A percentile compares a stretch with the other conserved stretches of the same genome.
phyloP scores from a whole-genome alignment of 2,329 filamentous ascomycete species.

The Alternaria tenuissima region DNA sequence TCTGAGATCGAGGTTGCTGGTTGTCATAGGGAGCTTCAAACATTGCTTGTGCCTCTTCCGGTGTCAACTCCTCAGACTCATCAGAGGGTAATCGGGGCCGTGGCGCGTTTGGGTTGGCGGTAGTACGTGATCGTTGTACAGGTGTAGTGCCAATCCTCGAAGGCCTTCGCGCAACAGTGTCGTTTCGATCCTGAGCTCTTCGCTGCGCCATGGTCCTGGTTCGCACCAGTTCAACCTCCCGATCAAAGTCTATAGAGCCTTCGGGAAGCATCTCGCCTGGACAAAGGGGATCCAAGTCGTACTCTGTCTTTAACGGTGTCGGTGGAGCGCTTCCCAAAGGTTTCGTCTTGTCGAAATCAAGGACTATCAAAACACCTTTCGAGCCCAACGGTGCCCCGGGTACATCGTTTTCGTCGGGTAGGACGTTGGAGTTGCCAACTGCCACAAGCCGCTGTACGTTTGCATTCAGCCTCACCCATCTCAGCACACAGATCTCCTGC shows the following conservation, averaged over 20 bases:
- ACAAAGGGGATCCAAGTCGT: conserved; percentile 49
- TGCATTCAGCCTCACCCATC: conserved; percentile 45
- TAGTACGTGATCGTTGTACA: conserved; percentile 42
- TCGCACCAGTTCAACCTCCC: conserved; percentile 52
- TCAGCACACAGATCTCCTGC: conserved; percentile 49
- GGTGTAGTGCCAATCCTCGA: conserved; percentile 38
- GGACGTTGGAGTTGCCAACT: conserved; percentile 46
- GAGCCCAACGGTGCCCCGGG: conserved; percentile 42
- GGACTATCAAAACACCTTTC: conserved; percentile 49
- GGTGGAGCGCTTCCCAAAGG: conserved; percentile 30
- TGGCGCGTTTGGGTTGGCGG: conserved; percentile 28
- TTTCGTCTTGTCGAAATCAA: conserved; percentile 50
- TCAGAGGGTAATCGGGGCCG: conserved; percentile 31
- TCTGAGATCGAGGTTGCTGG: conserved; percentile 51
- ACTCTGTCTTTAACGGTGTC: conserved; percentile 41
- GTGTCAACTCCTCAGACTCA: conserved; percentile 45
- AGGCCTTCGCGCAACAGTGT: conserved; percentile 30
- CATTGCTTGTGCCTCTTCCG: conserved; percentile 47
- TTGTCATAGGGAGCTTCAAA: conserved; percentile 54
- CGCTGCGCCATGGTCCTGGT: conserved; percentile 50
- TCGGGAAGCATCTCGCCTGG: conserved; percentile 51
- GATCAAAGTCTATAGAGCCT: conserved; percentile 52
- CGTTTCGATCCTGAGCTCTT: conserved; percentile 40
- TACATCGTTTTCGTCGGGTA: conserved; percentile 33
- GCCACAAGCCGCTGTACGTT: conserved; percentile 49